phyloP scores from a whole-genome alignment of 2,329 filamentous ascomycete genomes.

The Tolypocladium endophyticum region DNA sequence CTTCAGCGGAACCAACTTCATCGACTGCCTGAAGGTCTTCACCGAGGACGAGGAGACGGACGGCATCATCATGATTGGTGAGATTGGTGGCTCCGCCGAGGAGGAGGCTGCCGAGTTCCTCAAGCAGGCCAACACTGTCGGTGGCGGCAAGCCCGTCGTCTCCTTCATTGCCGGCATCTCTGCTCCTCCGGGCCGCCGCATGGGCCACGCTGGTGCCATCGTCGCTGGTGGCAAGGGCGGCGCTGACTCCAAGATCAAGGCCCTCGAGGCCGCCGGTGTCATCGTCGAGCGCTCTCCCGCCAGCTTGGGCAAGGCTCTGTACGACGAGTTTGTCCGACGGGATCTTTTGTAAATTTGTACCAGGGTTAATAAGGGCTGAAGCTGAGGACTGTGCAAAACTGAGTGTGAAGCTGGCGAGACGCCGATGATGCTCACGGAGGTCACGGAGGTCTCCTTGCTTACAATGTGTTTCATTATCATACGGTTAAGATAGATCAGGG shows the following conservation, averaged over 20 bases:
- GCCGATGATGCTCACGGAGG: conserved; percentile 9
- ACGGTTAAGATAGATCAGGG: conserved; percentile 22
- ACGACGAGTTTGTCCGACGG: conserved; percentile 90
- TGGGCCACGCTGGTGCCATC: conserved; percentile 98
- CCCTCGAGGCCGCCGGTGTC: conserved; percentile 86
- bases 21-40: conserved; percentile 97
- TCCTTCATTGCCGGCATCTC: conserved; percentile 98
- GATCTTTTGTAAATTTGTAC: conserved; percentile 67
- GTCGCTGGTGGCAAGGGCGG: conserved; percentile 96
- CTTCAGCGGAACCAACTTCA: conserved; percentile 99
- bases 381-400: conserved; percentile 2
- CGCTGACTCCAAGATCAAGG: conserved; percentile 95
- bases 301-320: conserved; percentile 81
- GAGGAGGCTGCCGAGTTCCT: conserved; percentile 97
- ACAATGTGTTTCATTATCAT: conserved; percentile 18
- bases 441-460: conserved; percentile 8
- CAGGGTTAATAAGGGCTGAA: not conserved
- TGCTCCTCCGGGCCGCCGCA: conserved; percentile 87
- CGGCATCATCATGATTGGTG: conserved; percentile 99
- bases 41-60: conserved; percentile 92
- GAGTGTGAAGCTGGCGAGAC: conserved; percentile 10
- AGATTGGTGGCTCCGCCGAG: conserved; percentile 95
- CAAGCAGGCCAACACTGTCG: conserved; percentile 78
- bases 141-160: conserved; percentile 83
- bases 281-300: conserved; percentile 94